Evolutionary conservation across 352 stramenopile species (phyloP), one percentile per base, ranked within the genome.

Genomic region (Globisporangium uncinulatum): DNA sequence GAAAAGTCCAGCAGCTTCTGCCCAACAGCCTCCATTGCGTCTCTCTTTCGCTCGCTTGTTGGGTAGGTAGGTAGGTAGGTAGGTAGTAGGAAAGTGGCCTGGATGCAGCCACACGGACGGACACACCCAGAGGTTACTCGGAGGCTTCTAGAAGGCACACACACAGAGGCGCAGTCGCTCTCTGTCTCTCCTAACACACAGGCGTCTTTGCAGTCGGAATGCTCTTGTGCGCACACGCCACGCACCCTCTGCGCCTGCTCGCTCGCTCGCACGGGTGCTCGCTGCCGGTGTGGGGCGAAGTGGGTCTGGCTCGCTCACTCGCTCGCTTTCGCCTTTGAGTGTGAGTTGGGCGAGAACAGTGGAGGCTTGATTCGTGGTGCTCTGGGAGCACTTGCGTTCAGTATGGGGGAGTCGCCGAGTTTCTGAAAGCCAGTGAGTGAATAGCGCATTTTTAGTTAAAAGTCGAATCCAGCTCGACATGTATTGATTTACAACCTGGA

Each of bases 1-100:
- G 83, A 96, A 43, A 97, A 97, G 74, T 98, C 89, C 64, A 98
- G 62, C 62, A 98, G 73, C 72, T 95, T 93, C 61, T 92, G 82
- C n/a, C 81, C 87, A 45, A 95, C 75, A 46, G 82, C 85, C 71
- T 97, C 89, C 87, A 97, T 95, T 11, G 34, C 75, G 44, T 31
- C 32, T 44, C 43, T 58, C n/a, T 13, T 44, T 58, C 32, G 17
- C 31, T 51, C 24, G 24, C 24, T 29, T 29, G 24, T 1, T 29
- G 24, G 24, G 24, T 29, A 1, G 24, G 24, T 59, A 15, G 9
- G 32, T 52, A n/a, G 29, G 19, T 44, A 9, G 6, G 19, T 42
- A n/a, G 29, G 19, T 44, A 9, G 6, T 19, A 32, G 36, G 36
- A 42, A 15, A 42, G 36, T 42, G 36, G 36, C 10, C 14, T 11